These are phyloP conservation scores for Coelastrella sp. DNA, from an alignment of 139 green algal species.

Conservation along the genomic window DNA sequence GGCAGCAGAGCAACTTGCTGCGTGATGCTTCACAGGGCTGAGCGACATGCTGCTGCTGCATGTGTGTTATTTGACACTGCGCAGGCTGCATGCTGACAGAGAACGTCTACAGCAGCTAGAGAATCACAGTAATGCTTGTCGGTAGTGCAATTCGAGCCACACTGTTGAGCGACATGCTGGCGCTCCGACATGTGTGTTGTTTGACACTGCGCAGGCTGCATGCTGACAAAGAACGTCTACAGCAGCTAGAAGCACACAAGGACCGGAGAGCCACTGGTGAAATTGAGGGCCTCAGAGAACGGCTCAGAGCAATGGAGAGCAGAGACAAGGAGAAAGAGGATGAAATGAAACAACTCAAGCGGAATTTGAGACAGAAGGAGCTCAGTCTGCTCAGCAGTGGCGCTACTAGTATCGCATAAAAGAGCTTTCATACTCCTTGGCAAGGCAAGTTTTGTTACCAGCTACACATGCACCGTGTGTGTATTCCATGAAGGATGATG, in stretches of 20 bases:
- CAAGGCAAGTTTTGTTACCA: too few species aligned
- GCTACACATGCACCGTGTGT: not conserved
- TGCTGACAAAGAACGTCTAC: slow-evolving; percentile 30
- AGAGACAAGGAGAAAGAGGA: slow-evolving; percentile 44
- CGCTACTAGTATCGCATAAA: not conserved
- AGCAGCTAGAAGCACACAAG: slow-evolving; percentile 2
- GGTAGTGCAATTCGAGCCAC: too few species aligned
- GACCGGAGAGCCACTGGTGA: slow-evolving; percentile 40
- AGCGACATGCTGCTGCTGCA: too few species aligned
- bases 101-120: slow-evolving; percentile 14
- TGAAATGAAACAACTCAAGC: slow-evolving; percentile 41
- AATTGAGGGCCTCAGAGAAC: slow-evolving; percentile 34
- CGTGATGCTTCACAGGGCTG: too few species aligned
- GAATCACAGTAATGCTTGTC: too few species aligned
- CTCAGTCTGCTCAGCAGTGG: slow-evolving; percentile 29
- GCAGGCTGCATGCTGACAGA: slow-evolving; percentile 36
- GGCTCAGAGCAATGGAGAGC: slow-evolving; percentile 35
- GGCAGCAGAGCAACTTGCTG: too few species aligned
- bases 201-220: not conserved
- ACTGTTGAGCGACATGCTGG: too few species aligned
- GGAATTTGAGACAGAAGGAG: slow-evolving; percentile 35
- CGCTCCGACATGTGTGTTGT: not conserved
- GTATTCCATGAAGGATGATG: not conserved
- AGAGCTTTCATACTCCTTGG: too few species aligned
- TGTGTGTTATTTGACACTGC: not conserved